phyloP scores from a whole-genome alignment of 192 early-diverging fungal genomes.

The Backusella sp. region DNA sequence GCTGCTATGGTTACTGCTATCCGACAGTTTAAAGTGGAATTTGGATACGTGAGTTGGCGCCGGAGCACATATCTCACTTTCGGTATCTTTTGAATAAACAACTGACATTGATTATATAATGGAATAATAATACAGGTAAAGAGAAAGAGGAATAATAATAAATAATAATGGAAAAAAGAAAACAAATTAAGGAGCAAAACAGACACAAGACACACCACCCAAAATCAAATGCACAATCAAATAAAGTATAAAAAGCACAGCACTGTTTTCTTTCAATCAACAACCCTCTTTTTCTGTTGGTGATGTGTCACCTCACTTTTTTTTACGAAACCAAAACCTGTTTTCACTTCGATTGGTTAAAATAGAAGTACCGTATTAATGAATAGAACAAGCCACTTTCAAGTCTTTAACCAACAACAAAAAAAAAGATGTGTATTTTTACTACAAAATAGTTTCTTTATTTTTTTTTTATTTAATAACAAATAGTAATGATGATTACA shows the following conservation, averaged over 20 bases:
- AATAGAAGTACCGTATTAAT: background rate
- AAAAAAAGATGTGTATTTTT: too few relatives aligned
- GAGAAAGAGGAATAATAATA: background rate
- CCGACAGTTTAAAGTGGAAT: background rate
- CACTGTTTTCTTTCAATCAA: background rate
- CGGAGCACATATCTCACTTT: constrained; percentile 1
- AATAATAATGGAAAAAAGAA: background rate
- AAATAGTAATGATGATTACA: too few relatives aligned
- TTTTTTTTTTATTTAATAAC: too few relatives aligned
- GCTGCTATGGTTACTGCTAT: background rate
- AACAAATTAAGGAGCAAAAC: background rate
- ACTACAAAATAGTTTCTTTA: too few relatives aligned
- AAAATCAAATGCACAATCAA: background rate
- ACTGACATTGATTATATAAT: background rate
- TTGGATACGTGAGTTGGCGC: constrained; percentile 3
- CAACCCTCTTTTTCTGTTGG: background rate
- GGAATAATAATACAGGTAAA: background rate
- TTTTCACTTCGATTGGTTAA: background rate
- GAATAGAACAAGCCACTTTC: background rate
- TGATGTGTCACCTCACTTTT: background rate
- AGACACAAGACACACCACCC: background rate
- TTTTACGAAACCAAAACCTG: background rate
- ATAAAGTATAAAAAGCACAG: background rate
- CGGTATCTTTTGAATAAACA: background rate
- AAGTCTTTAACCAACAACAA: too few relatives aligned